A percentile compares a stretch with the other conserved stretches of the same genome.
Conservation (phyloP, 176 grass and related monocot genomes). For the Dactylis glomerata region DNA sequence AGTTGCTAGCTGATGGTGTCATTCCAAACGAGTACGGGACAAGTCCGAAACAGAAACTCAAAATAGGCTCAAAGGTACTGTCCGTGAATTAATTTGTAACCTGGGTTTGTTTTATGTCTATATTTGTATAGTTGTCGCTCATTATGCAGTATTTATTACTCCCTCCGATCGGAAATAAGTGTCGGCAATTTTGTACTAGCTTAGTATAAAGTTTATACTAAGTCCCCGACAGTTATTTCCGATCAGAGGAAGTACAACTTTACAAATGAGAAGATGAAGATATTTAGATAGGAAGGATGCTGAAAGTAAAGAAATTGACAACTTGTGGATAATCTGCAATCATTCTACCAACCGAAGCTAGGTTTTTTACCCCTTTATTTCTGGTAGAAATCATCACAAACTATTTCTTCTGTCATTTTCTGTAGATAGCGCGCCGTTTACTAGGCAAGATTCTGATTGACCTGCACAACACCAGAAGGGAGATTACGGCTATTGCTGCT, state of each 20-base stretch:
- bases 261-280: neutral
- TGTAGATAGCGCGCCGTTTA: constrained; percentile 82
- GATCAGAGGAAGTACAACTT: too few relatives aligned
- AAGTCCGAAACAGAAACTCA: constrained; percentile 93
- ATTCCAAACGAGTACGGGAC: constrained; percentile 96
- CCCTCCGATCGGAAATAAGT: too few relatives aligned
- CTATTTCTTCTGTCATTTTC: constrained; percentile 29
- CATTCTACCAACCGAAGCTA: neutral
- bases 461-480: constrained; percentile 82
- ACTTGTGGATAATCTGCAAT: constrained; percentile 8
- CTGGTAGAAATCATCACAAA: neutral
- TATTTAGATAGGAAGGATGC: constrained; percentile 11
- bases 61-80: constrained; percentile 89
- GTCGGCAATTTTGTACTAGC: too few relatives aligned
- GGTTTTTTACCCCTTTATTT: neutral
- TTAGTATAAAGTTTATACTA: too few relatives aligned
- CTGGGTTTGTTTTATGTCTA: neutral
- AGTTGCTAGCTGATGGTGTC: constrained; percentile 92
- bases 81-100: neutral
- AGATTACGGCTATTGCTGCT: constrained; percentile 50
- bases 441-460: constrained; percentile 97
- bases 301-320: constrained; percentile 1
- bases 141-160: neutral
- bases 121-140: constrained; percentile 12
- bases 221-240: too few relatives aligned